These are phyloP conservation scores for Trypanosomatidae sp. DNA, from an alignment of 208 protist species.

Conservation along the genomic window DNA sequence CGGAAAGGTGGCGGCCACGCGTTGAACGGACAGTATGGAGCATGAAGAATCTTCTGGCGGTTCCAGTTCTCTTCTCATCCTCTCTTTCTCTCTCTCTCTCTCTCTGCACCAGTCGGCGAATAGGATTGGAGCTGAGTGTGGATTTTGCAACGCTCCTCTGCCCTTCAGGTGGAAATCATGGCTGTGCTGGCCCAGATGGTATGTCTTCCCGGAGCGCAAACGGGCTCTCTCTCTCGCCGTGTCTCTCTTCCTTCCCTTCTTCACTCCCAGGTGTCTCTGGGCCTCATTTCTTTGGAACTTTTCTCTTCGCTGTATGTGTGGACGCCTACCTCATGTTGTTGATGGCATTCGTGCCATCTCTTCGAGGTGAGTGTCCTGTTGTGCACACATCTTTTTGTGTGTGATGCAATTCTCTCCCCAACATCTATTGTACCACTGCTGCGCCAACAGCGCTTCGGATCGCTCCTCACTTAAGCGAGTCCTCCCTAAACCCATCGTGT, in stretches of 20 bases:
- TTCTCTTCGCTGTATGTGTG: not conserved
- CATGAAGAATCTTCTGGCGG: not conserved
- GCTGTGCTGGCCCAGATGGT: not conserved
- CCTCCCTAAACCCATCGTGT: not conserved
- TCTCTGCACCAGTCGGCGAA: not conserved
- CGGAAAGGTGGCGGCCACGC: not conserved
- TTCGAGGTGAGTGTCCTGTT: not conserved
- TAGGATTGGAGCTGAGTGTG: not conserved
- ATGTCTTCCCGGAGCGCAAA: not conserved
- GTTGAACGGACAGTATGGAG: not conserved
- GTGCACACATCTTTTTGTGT: not conserved
- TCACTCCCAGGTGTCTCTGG: not conserved
- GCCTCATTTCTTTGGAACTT: not conserved
- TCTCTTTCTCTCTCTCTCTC: slow-evolving; percentile 4
- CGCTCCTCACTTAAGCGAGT: not conserved
- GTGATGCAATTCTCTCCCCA: not conserved
- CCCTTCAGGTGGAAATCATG: slow-evolving; percentile 1
- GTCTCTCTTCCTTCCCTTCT: not conserved
- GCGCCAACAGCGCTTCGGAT: not conserved
- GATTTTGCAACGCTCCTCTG: not conserved
- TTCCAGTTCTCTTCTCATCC: slow-evolving; percentile 3
- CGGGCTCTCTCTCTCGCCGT: not conserved
- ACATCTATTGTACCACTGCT: not conserved
- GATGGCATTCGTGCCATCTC: not conserved
- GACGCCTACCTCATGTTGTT: not conserved